Conservation (phyloP, 2,329 filamentous ascomycete genomes). For the Dactylellina haptotyla region DNA sequence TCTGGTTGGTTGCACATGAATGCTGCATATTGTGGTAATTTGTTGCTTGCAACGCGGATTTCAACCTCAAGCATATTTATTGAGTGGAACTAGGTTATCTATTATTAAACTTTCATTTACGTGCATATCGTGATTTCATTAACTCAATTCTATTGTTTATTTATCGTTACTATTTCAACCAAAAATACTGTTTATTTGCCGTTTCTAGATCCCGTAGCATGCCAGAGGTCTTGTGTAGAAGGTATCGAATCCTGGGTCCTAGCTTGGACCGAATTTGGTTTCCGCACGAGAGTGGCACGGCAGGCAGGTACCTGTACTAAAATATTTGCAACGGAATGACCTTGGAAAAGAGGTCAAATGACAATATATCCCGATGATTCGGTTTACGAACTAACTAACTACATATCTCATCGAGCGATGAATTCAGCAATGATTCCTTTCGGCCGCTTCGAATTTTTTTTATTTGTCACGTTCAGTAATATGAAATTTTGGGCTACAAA, state of each 20-base stretch:
- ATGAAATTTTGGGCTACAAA: no score
- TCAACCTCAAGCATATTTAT: background rate
- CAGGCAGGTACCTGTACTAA: background rate
- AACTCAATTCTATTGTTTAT: no score
- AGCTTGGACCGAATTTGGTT: background rate
- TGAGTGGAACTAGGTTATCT: no score
- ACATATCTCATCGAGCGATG: background rate
- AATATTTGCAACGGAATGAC: background rate
- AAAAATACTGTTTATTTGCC: no score
- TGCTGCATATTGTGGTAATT: slow-evolving; percentile 8
- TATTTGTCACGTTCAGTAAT: no score
- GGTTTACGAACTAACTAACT: background rate
- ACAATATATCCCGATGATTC: background rate
- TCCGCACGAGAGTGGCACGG: background rate
- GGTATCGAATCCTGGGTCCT: background rate
- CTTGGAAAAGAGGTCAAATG: background rate
- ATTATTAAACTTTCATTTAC: no score
- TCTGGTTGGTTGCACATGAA: background rate
- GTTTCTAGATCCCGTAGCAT: no score
- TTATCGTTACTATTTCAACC: no score
- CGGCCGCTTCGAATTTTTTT: no score
- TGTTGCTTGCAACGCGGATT: background rate
- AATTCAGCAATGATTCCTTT: no score
- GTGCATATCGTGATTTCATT: no score
- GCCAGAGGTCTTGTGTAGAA: no score